Conservation (phyloP, 2,329 filamentous ascomycete species). For the Onygenales sp. region DNA sequence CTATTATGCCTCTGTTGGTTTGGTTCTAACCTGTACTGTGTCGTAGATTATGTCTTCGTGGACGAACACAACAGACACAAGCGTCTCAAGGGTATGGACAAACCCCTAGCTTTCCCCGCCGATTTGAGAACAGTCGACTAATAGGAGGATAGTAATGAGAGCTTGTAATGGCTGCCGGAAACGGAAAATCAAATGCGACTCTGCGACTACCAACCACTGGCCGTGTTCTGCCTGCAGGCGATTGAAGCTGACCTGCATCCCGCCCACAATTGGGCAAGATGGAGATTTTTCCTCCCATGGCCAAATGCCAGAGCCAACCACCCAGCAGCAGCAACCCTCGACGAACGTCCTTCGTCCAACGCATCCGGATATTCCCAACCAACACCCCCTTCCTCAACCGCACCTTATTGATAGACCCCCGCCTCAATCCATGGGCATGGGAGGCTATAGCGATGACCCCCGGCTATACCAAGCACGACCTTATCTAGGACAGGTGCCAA, state of each 20-base stretch:
- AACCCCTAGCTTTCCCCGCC: neutral
- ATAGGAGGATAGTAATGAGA: slow-evolving; percentile 66
- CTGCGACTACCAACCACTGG: slow-evolving; percentile 94
- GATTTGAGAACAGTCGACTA: neutral
- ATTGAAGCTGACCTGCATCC: slow-evolving; percentile 85
- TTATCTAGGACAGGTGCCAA: slow-evolving; percentile 23
- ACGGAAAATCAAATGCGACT: slow-evolving; percentile 97
- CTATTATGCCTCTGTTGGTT: slow-evolving; percentile 7
- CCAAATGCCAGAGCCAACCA: slow-evolving; percentile 17
- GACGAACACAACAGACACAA: slow-evolving; percentile 98
- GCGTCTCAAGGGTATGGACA: slow-evolving; percentile 68
- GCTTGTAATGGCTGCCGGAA: slow-evolving; percentile 91
- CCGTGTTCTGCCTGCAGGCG: slow-evolving; percentile 90
- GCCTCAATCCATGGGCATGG: slow-evolving; percentile 8
- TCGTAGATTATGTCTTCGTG: slow-evolving; percentile 90
- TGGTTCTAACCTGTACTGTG: neutral
- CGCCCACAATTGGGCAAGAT: slow-evolving; percentile 72
- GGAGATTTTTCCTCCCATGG: slow-evolving; percentile 34
- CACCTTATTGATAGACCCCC: slow-evolving; percentile 15
- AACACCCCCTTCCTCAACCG: slow-evolving; percentile 40
- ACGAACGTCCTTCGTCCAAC: neutral
- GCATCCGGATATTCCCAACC: slow-evolving; percentile 21
- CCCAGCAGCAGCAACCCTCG: slow-evolving; percentile 5
- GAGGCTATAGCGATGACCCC: slow-evolving; percentile 33
- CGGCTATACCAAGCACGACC: slow-evolving; percentile 27